Conservation (phyloP, 2,329 filamentous ascomycete genomes). For the Tolypocladium amazonense region DNA sequence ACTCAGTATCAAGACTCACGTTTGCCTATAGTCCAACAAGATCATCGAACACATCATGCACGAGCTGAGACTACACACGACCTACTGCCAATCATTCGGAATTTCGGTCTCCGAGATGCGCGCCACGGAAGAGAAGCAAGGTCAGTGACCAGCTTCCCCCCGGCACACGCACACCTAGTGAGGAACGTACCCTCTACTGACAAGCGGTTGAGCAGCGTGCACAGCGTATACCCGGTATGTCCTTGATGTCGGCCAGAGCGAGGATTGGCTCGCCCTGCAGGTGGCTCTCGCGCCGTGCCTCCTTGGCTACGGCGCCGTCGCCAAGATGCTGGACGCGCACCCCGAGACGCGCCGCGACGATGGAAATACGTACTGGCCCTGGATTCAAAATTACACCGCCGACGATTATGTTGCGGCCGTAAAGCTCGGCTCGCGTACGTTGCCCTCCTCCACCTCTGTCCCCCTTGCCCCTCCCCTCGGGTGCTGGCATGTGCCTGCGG, state of each 20-base stretch:
- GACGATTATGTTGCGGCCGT: constrained; percentile 71
- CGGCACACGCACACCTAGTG: too few species aligned
- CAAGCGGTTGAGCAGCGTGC: constrained; percentile 40
- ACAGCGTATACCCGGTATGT: constrained; percentile 79
- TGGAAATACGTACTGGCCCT: constrained; percentile 72
- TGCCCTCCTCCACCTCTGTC: background rate
- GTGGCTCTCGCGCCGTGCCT: constrained; percentile 78
- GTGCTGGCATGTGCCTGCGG: background rate
- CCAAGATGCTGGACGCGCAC: constrained; percentile 56
- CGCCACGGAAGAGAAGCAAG: constrained; percentile 61
- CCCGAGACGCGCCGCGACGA: constrained; percentile 44
- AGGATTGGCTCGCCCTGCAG: constrained; percentile 82
- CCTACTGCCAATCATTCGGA: constrained; percentile 75
- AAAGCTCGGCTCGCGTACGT: constrained; percentile 55
- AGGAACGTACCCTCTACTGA: background rate
- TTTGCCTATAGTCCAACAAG: constrained; percentile 20
- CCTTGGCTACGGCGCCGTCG: constrained; percentile 79
- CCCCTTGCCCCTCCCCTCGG: background rate
- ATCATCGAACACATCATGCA: constrained; percentile 68
- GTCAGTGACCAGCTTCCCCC: constrained; percentile 25
- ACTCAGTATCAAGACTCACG: background rate
- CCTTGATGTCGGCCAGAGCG: constrained; percentile 75
- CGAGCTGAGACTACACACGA: constrained; percentile 72
- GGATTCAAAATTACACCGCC: constrained; percentile 82
- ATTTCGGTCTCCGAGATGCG: constrained; percentile 65